Conservation (phyloP, 352 stramenopile species). For the Pythium folliculosum region DNA sequence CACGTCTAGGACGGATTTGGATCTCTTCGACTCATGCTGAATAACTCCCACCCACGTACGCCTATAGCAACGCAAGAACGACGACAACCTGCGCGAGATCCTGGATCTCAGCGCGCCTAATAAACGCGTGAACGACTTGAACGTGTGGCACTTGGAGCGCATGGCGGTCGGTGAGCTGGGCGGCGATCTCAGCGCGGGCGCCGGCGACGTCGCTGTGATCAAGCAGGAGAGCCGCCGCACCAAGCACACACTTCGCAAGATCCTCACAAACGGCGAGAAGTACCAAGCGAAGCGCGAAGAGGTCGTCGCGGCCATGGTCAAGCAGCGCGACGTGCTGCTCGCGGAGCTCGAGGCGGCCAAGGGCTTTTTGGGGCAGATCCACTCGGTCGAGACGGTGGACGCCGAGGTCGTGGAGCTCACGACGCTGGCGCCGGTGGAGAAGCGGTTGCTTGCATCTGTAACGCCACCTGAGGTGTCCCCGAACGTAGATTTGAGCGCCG, state of each 20-base stretch:
- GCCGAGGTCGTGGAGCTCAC: constrained; percentile 46
- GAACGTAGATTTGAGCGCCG: constrained; percentile 52
- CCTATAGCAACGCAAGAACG: constrained; percentile 68
- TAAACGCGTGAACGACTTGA: constrained; percentile 62
- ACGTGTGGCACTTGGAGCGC: constrained; percentile 77
- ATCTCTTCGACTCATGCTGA: not conserved
- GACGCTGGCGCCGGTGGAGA: constrained; percentile 58
- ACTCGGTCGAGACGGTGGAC: constrained; percentile 45
- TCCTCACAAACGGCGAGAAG: constrained; percentile 54
- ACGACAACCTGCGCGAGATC: constrained; percentile 78
- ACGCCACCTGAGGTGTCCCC: constrained; percentile 45
- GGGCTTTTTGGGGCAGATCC: constrained; percentile 70
- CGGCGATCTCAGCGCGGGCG: constrained; percentile 29
- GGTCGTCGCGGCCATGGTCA: constrained; percentile 62
- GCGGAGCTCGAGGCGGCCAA: constrained; percentile 68
- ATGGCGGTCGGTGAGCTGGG: constrained; percentile 82
- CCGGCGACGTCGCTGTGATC: constrained; percentile 55
- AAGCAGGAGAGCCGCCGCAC: constrained; percentile 57
- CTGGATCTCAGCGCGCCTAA: constrained; percentile 64
- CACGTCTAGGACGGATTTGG: not conserved
- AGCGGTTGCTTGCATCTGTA: constrained; percentile 61
- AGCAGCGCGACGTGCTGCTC: constrained; percentile 69
- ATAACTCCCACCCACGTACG: not conserved
- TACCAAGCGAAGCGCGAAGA: constrained; percentile 60
- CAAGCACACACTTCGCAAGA: constrained; percentile 57